Evolutionary conservation across 306 rosid genomes (phyloP), one percentile per base, ranked within the genome.

Genomic region (Prunus davidiana): DNA sequence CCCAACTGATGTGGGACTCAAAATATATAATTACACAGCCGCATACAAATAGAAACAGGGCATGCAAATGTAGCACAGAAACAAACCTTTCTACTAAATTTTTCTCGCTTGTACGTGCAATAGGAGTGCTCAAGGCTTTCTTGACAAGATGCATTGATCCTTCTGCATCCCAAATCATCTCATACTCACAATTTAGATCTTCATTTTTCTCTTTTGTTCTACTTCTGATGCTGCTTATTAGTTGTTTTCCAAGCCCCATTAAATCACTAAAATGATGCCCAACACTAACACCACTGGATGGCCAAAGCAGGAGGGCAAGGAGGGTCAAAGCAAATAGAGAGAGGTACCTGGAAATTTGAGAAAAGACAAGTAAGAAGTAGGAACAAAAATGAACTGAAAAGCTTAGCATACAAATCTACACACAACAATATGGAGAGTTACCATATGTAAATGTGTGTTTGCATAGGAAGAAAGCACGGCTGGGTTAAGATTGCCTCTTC

Each of bases 121-220:
- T 56, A 10, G 91, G 74, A 73, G 81, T 19, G 69, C 67, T 81
- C 78, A 50, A 30, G 28, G 89, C 74, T 86, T 89, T 93, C 93
- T 93, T 93, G 47, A 93, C 81, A 67, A 93, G 90, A 84, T 91
- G 95, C 97, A 89, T 91, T 45, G 89, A 77, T 54, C 95, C 95
- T 79, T 89, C 97, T 12, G 92, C 95, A 79, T 89, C 92, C 97
- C 97, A 91, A 74, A 88, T 83, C 95, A 88, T 88, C 84, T 91
- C 95, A 65, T 91, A 89, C 80, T 89, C 97, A 69, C 82, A 86
- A 69, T 89, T 82, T 14, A 81, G 84, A 80, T 91, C 95, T 82
- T 91, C 97, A 20, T 83, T 83, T 81, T 91, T 91, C 84, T 86
- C 97, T 84, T 89, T 89, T n/a, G 84, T 77, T 56, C 80, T 81